These are phyloP conservation scores for Handroanthus guayacan DNA, from an alignment of 257 asterid genomes.

Conservation along the genomic window DNA sequence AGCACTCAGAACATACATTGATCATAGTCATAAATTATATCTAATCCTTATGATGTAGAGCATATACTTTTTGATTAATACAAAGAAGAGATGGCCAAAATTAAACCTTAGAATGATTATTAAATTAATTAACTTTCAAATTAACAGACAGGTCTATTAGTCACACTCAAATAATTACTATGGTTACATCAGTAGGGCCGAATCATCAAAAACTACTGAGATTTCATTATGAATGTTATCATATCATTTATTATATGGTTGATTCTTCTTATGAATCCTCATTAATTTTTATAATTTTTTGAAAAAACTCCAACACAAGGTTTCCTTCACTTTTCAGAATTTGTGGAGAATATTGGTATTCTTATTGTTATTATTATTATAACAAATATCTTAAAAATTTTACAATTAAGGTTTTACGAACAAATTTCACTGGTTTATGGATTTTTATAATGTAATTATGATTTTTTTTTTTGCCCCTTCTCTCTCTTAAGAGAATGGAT, in stretches of 20 bases:
- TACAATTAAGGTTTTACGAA: no score
- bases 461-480: no score
- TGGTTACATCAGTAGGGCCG: background rate
- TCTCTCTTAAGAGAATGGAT: no score
- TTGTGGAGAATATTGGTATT: background rate
- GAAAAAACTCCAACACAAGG: background rate
- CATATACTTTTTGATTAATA: background rate
- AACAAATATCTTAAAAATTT: no score
- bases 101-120: background rate
- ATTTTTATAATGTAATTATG: no score
- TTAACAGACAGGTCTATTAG: constrained; percentile 11
- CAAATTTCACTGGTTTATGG: no score
- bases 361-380: no score
- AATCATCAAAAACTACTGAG: background rate
- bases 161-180: constrained; percentile 11
- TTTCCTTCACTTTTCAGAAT: background rate
- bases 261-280: background rate
- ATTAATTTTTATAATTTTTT: no score
- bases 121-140: background rate
- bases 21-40: constrained; percentile 9
- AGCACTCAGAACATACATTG: constrained; percentile 1
- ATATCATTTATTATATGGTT: background rate
- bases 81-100: background rate
- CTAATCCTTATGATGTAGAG: background rate
- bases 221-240: constrained; percentile 18